Evolutionary conservation across 257 asterid genomes (phyloP).

Genomic region (Solanum phureja): DNA sequence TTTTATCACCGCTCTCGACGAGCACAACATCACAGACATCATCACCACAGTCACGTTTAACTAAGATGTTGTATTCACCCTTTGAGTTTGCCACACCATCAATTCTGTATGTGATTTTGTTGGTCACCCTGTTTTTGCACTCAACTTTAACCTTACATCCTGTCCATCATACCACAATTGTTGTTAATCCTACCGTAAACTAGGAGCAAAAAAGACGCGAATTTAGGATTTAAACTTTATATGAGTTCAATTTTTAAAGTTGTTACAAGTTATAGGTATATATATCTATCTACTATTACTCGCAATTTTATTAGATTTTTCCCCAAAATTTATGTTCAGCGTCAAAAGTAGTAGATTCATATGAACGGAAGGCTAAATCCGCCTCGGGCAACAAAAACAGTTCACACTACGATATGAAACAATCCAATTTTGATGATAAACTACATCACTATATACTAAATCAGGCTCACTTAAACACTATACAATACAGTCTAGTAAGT

Average conservation of each 20-base stretch:
- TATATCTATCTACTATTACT: not conserved
- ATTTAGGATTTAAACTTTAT: not conserved
- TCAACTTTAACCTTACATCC: conserved; percentile 43
- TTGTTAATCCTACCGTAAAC: not conserved
- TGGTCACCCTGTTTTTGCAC: conserved; percentile 36
- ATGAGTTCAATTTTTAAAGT: not conserved
- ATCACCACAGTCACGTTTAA: conserved; percentile 47
- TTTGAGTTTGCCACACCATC: conserved; percentile 23
- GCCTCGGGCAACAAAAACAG: not conserved
- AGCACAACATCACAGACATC: conserved; percentile 49
- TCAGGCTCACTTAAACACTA: too few species aligned
- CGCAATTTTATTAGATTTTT: not conserved
- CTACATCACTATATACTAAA: too few species aligned
- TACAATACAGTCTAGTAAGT: not conserved
- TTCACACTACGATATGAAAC: not conserved
- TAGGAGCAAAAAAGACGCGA: not conserved
- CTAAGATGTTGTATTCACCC: conserved; percentile 44
- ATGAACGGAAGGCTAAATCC: not conserved
- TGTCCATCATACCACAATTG: conserved; percentile 5
- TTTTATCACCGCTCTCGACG: conserved; percentile 37
- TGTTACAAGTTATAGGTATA: too few species aligned
- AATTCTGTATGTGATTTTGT: conserved; percentile 16
- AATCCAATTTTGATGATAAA: not conserved
- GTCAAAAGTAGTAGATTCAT: not conserved
- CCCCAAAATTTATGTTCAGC: not conserved